Percentiles rank a stretch among this genome's conserved stretches.
These are phyloP conservation scores for Stephanodiscus minutulus DNA, from an alignment of 108 stramenopile species.

Conservation along the genomic window DNA sequence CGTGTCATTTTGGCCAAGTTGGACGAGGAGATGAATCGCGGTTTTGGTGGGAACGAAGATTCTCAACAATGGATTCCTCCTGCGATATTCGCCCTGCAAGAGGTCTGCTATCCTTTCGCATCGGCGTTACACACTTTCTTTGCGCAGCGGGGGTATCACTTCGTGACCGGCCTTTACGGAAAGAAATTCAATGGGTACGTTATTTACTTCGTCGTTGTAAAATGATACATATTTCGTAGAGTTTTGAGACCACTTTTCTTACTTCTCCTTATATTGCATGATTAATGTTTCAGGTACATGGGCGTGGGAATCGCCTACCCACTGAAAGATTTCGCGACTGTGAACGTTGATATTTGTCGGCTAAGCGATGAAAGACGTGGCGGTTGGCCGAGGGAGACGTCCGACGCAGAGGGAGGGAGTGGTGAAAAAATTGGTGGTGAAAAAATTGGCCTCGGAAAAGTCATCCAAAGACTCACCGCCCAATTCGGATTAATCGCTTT, in stretches of 20 bases:
- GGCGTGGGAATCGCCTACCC: conserved; percentile 83
- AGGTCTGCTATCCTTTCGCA: conserved; percentile 80
- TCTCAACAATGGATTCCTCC: conserved; percentile 1
- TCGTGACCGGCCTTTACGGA: conserved; percentile 92
- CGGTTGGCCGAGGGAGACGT: conserved; percentile 70
- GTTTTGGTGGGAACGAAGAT: conserved; percentile 12
- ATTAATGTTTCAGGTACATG: conserved; percentile 55
- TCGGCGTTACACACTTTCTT: conserved; percentile 84
- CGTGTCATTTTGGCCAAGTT: conserved; percentile 71
- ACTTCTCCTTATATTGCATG: not conserved
- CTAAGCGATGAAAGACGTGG: conserved; percentile 64
- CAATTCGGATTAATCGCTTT: conserved; percentile 8
- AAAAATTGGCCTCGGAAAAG: not conserved
- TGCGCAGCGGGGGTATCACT: conserved; percentile 77
- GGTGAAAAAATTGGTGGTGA: not conserved
- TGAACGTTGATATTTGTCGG: conserved; percentile 73
- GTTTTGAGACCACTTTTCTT: conserved; percentile 3
- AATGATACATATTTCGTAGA: conserved; percentile 28
- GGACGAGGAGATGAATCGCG: conserved; percentile 62
- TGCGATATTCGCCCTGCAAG: conserved; percentile 85
- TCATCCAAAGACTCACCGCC: conserved; percentile 10
- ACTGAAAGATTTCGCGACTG: conserved; percentile 52
- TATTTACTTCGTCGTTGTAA: conserved; percentile 45
- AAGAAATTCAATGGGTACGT: conserved; percentile 92
- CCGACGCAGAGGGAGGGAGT: conserved; percentile 15